Evolutionary conservation across 1,139 yeast genomes (phyloP).

Genomic region (Nakaseomyces delphensis): DNA sequence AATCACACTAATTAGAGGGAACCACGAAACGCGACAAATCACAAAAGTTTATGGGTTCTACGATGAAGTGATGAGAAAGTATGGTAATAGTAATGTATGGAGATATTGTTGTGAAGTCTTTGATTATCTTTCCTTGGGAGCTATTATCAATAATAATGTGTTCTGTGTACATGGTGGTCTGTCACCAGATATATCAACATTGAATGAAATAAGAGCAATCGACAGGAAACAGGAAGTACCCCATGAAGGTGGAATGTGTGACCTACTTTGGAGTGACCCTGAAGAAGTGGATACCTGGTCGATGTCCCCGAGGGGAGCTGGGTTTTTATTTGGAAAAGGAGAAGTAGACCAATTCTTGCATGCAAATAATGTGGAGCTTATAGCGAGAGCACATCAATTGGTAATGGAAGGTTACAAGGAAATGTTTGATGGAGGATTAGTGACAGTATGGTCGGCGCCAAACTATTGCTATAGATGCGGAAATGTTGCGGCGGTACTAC

Average conservation of each 20-base stretch:
- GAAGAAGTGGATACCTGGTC: conserved; percentile 97
- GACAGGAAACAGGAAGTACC: conserved; percentile 95
- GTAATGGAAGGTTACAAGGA: conserved; percentile 97
- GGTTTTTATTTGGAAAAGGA: conserved; percentile 84
- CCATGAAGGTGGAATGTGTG: conserved; percentile 99
- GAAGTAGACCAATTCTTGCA: conserved; percentile 80
- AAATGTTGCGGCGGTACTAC: conserved; percentile 83
- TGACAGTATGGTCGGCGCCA: conserved; percentile 92
- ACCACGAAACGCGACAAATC: conserved; percentile 94
- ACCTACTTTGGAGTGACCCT: conserved; percentile 94
- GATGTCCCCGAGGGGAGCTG: conserved; percentile 96
- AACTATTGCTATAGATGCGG: conserved; percentile 94
- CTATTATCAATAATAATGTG: conserved; percentile 62
- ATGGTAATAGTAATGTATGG: conserved; percentile 96
- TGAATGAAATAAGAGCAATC: conserved; percentile 80
- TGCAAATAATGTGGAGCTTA: conserved; percentile 69
- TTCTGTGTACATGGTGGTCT: conserved; percentile 97
- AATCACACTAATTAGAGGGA: conserved; percentile 88
- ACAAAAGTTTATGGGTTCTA: conserved; percentile 97
- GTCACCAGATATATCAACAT: conserved; percentile 83
- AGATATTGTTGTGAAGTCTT: conserved; percentile 67
- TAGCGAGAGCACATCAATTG: conserved; percentile 95
- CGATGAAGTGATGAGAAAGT: conserved; percentile 92
- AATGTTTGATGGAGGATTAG: conserved; percentile 77
- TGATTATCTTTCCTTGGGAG: conserved; percentile 91